Percentiles rank a stretch among this genome's conserved stretches.
Conservation (phyloP, 306 rosid species). For the Astragalus membranaceus region DNA sequence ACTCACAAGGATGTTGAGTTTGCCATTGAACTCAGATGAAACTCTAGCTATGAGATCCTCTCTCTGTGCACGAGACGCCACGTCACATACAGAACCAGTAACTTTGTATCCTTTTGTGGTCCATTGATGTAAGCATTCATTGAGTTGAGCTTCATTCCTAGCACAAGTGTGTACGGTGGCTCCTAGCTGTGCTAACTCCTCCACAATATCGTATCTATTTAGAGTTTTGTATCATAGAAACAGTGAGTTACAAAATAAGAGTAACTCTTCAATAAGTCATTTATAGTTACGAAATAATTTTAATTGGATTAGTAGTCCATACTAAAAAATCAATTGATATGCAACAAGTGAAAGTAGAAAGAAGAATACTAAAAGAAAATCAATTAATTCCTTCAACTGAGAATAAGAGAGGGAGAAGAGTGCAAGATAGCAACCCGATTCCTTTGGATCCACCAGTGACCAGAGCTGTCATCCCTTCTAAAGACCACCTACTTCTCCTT, state of each 20-base stretch:
- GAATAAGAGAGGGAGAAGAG: neutral
- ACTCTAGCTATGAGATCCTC: conserved; percentile 12
- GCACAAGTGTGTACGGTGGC: conserved; percentile 28
- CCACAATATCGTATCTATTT: conserved; percentile 30
- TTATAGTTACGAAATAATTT: too few relatives aligned
- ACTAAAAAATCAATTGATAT: neutral
- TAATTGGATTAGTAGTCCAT: too few relatives aligned
- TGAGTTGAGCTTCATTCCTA: conserved; percentile 23
- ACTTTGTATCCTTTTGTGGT: conserved; percentile 21
- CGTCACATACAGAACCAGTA: conserved; percentile 27
- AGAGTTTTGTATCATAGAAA: neutral
- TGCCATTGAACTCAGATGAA: conserved; percentile 27
- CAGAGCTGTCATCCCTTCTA: conserved; percentile 21
- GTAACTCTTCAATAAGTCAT: too few relatives aligned
- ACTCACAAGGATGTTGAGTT: conserved; percentile 33
- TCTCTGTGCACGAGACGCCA: conserved; percentile 11
- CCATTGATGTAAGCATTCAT: conserved; percentile 19
- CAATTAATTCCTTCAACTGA: too few relatives aligned
- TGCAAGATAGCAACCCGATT: conserved; percentile 16
- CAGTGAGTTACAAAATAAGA: too few relatives aligned
- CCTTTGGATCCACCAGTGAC: conserved; percentile 29
- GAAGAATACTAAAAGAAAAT: too few relatives aligned
- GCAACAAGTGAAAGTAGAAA: neutral
- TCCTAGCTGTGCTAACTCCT: conserved; percentile 25
- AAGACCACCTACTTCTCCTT: conserved; percentile 4